These are phyloP conservation scores for Hyphopichia fennica DNA, from an alignment of 1,139 yeast genomes.

Conservation along the genomic window DNA sequence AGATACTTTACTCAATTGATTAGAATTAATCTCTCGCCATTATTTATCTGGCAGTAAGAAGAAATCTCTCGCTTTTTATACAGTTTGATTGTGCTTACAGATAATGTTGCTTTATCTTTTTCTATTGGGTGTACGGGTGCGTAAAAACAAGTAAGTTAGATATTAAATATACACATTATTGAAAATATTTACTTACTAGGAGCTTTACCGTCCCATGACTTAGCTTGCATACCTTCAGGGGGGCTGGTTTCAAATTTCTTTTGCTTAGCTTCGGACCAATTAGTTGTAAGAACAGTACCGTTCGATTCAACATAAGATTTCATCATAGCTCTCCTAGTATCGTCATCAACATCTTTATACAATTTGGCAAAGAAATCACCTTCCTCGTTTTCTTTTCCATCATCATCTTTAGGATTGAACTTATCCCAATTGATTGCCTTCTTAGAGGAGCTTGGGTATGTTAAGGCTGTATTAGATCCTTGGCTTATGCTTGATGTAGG, in stretches of 20 bases:
- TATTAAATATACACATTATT: no score
- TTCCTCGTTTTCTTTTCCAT: constrained; percentile 48
- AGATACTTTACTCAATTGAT: no score
- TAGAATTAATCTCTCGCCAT: no score
- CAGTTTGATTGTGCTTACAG: no score
- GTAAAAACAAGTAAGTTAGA: no score
- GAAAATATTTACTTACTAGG: not conserved
- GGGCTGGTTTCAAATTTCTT: constrained; percentile 70
- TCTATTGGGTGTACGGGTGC: no score
- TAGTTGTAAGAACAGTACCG: constrained; percentile 91
- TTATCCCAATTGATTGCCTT: constrained; percentile 72
- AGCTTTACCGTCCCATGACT: constrained; percentile 32
- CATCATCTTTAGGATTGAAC: constrained; percentile 55
- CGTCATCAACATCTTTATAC: constrained; percentile 82
- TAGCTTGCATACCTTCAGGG: constrained; percentile 68
- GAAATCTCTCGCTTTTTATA: no score
- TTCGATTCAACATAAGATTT: constrained; percentile 91
- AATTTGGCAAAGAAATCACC: constrained; percentile 74
- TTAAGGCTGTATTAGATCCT: constrained; percentile 15
- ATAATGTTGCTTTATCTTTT: no score
- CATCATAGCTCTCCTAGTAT: constrained; percentile 93
- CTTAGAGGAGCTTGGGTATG: constrained; percentile 66
- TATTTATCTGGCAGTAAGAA: no score
- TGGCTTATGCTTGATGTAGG: constrained; percentile 8
- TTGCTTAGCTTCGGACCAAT: constrained; percentile 86